Evolutionary conservation across 345 rosid species (phyloP).

Genomic region (Corchorus olitorius): DNA sequence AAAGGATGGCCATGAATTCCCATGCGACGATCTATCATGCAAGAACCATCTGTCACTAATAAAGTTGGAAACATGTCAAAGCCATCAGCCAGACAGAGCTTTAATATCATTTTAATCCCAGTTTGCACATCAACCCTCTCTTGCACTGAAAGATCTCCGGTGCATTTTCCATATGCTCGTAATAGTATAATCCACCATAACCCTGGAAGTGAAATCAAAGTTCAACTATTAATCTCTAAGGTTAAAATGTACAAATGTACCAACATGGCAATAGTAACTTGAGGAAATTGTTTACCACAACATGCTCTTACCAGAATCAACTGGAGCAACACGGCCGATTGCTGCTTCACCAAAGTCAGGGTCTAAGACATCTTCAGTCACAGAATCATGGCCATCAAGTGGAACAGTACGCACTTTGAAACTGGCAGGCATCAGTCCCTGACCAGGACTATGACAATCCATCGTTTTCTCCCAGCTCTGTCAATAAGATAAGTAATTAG

Average conservation of each 20-base stretch:
- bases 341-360: conserved; percentile 98
- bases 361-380: conserved; percentile 85
- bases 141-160: conserved; percentile 82
- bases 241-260: not conserved
- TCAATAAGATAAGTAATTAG: conserved; percentile 16
- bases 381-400: conserved; percentile 80
- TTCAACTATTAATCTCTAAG: not conserved
- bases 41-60: conserved; percentile 95
- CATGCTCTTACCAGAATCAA: conserved; percentile 70
- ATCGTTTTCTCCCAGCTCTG: conserved; percentile 99
- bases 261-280: not conserved
- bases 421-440: conserved; percentile 96
- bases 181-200: conserved; percentile 94
- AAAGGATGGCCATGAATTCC: conserved; percentile 98
- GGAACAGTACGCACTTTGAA: conserved; percentile 88
- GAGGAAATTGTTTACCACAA: not conserved
- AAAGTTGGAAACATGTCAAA: conserved; percentile 96
- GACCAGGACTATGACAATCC: conserved; percentile 97
- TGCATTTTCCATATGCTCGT: conserved; percentile 92
- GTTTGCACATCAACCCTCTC: conserved; percentile 96
- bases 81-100: conserved; percentile 93
- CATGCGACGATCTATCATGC: conserved; percentile 99
- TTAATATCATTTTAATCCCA: conserved; percentile 88
- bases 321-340: conserved; percentile 98
- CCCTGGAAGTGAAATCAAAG: conserved; percentile 42